Evolutionary conservation across 1,284 basidiomycete species (phyloP).

Genomic region (Paramarasmius palmivorus): DNA sequence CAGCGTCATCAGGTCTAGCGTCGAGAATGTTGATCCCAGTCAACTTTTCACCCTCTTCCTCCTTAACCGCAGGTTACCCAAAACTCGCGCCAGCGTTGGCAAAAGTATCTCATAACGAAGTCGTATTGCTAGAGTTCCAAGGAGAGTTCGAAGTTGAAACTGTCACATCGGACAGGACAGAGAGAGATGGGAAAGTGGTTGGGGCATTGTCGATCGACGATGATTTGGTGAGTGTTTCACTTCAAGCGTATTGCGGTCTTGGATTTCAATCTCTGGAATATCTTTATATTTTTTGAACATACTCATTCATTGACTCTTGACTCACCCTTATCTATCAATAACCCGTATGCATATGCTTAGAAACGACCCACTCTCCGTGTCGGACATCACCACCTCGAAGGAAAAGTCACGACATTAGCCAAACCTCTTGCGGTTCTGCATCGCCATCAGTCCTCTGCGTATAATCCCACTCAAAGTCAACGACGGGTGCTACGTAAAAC

Average conservation of each 20-base stretch:
- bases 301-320: too few relatives aligned
- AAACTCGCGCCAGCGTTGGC: constrained; percentile 61
- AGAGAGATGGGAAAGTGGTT: constrained; percentile 59
- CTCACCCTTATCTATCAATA: background rate
- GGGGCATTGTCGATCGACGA: constrained; percentile 62
- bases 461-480: too few relatives aligned
- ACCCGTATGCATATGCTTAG: constrained; percentile 32
- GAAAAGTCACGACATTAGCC: constrained; percentile 73
- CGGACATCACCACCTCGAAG: constrained; percentile 88
- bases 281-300: background rate
- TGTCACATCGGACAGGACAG: constrained; percentile 31
- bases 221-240: constrained; percentile 36
- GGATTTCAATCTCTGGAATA: constrained; percentile 1
- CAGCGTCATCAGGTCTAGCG: background rate
- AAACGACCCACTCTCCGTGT: constrained; percentile 80
- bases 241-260: background rate
- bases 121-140: constrained; percentile 77
- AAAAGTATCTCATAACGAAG: constrained; percentile 65
- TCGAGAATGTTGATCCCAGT: constrained; percentile 54
- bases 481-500: background rate
- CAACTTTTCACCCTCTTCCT: constrained; percentile 34
- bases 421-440: constrained; percentile 61
- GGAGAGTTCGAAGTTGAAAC: constrained; percentile 68
- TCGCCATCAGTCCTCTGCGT: constrained; percentile 2
- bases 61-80: constrained; percentile 18